Conservation (phyloP, 257 asterid genomes). For the Henckelia pumila region DNA sequence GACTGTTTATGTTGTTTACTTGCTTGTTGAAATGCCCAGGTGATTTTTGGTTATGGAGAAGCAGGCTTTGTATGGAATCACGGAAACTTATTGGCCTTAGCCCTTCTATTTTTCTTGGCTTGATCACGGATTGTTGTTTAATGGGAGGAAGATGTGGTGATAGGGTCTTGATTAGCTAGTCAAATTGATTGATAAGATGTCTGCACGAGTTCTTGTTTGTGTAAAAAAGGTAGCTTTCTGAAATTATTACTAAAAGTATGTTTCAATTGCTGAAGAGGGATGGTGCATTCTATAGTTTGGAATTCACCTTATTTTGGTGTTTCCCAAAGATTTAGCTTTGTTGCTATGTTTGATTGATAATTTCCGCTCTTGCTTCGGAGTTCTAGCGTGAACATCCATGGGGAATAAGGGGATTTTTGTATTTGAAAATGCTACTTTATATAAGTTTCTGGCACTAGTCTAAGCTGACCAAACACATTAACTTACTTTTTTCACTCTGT, state of each 20-base stretch:
- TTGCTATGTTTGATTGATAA: background rate
- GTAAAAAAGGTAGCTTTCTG: background rate
- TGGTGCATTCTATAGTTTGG: background rate
- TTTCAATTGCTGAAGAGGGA: background rate
- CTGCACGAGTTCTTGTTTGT: background rate
- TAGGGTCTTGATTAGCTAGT: slow-evolving; percentile 19
- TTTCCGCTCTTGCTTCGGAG: background rate
- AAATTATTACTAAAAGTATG: background rate
- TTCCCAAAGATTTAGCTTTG: background rate
- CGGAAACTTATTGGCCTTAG: background rate
- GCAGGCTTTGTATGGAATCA: background rate
- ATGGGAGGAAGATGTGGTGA: slow-evolving; percentile 12
- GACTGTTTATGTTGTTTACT: slow-evolving; percentile 8
- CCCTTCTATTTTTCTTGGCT: background rate
- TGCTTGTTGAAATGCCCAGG: slow-evolving; percentile 35
- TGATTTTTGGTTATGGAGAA: slow-evolving; percentile 5
- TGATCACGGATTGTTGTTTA: background rate
- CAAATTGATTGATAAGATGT: background rate
- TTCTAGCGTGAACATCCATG: background rate
- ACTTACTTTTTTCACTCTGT: slow-evolving; percentile 19
- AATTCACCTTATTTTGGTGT: background rate
- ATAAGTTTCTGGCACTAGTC: slow-evolving; percentile 7
- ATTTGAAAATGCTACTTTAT: slow-evolving; percentile 10
- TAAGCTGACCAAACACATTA: slow-evolving; percentile 19
- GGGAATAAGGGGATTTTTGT: background rate